These are phyloP conservation scores for Neurospora sp. DNA, from an alignment of 495 filamentous ascomycete genomes.

Conservation along the genomic window DNA sequence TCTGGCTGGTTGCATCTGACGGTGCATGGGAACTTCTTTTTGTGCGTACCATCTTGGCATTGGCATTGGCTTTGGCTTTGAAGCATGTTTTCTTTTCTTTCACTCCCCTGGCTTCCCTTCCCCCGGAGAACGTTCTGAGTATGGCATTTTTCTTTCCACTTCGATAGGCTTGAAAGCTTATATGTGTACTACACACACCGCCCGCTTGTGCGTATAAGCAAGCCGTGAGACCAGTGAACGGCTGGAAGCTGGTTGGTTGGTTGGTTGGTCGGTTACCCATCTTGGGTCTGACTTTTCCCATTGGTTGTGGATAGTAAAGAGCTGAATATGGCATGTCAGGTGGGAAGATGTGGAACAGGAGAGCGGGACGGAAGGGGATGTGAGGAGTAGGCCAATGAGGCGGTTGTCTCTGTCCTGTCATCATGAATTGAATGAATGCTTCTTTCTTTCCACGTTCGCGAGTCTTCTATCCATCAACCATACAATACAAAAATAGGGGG, in stretches of 20 bases:
- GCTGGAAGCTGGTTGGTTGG: neutral
- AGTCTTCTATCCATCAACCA: neutral
- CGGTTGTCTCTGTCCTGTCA: neutral
- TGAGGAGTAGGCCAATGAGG: neutral
- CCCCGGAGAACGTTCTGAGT: neutral
- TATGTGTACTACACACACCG: neutral
- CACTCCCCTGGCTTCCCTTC: neutral
- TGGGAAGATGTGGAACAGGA: neutral
- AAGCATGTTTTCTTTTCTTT: neutral
- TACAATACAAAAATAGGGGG: neutral
- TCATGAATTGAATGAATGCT: neutral
- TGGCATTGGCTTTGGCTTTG: neutral
- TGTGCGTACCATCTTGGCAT: neutral
- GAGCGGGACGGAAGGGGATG: neutral
- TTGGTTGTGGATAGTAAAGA: neutral
- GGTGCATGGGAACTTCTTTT: neutral
- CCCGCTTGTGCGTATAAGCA: neutral
- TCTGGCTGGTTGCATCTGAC: neutral
- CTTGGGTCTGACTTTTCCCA: neutral
- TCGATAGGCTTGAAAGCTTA: neutral
- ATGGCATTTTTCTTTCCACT: neutral
- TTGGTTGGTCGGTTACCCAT: neutral
- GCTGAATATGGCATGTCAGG: neutral
- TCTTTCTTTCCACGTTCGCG: neutral
- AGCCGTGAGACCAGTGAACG: neutral